Percentiles rank a stretch among this genome's conserved stretches.
phyloP scores from a whole-genome alignment of 1,284 basidiomycete species.

The Fomitiporia mediterranea region DNA sequence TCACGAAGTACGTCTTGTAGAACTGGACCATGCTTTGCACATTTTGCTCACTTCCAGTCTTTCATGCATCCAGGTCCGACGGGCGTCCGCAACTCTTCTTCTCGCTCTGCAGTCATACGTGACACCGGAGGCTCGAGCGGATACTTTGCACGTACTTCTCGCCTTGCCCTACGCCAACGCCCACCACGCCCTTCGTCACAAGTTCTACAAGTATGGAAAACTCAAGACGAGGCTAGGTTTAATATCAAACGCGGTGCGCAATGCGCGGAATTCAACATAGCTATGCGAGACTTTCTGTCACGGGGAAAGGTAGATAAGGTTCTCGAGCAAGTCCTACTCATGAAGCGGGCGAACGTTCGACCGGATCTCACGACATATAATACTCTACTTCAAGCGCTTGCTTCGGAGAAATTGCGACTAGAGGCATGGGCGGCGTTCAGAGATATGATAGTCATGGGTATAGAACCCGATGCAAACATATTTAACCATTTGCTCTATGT shows the following conservation, averaged over 20 bases:
- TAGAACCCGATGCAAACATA: slow-evolving; percentile 52
- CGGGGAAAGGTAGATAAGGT: background rate
- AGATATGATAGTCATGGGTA: slow-evolving; percentile 58
- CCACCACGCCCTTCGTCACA: too few relatives aligned
- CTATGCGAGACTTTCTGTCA: background rate
- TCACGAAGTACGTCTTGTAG: background rate
- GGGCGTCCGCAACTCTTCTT: background rate
- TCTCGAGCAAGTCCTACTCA: slow-evolving; percentile 30
- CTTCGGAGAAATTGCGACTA: slow-evolving; percentile 33
- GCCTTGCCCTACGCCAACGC: too few relatives aligned
- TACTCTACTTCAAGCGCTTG: slow-evolving; percentile 45
- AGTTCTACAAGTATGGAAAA: background rate
- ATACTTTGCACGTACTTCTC: too few relatives aligned
- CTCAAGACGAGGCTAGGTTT: background rate
- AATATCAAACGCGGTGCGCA: slow-evolving; percentile 2
- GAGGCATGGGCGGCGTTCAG: slow-evolving; percentile 69
- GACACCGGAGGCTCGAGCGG: background rate
- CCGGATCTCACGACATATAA: slow-evolving; percentile 57
- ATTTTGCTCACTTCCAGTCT: background rate
- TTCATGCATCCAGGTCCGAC: background rate
- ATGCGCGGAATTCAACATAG: slow-evolving; percentile 2
- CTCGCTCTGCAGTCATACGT: background rate
- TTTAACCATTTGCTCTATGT: slow-evolving; percentile 67
- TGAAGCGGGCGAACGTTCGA: slow-evolving; percentile 47
- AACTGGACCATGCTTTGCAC: too few relatives aligned